Percentiles rank a stretch among this genome's conserved stretches.
Conservation (phyloP, 306 rosid species). For the Sechiopsis laciniata region DNA sequence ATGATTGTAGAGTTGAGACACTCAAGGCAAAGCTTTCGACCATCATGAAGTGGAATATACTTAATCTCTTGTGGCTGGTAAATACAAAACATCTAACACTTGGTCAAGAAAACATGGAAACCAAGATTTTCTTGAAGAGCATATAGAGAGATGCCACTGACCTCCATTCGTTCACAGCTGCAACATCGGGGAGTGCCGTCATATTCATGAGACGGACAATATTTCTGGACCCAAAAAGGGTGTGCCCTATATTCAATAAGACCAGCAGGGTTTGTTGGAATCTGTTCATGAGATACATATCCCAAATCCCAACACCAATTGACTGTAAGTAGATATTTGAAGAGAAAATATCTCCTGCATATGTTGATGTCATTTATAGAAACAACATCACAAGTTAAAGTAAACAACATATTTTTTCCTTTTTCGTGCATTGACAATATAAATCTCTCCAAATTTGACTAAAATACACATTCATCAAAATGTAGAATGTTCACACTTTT, state of each 20-base stretch:
- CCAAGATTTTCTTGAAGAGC: too few species aligned
- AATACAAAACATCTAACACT: too few species aligned
- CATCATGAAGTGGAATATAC: too few species aligned
- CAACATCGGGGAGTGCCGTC: too few species aligned
- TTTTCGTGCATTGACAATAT: background rate
- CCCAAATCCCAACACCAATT: constrained; percentile 45
- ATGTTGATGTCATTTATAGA: constrained; percentile 4
- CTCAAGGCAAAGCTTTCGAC: too few species aligned
- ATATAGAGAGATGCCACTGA: too few species aligned
- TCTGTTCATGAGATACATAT: constrained; percentile 71
- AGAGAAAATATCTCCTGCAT: constrained; percentile 1
- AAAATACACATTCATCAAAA: background rate
- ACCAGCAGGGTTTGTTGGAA: constrained; percentile 99
- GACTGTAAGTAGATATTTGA: constrained; percentile 34
- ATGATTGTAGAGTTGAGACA: too few species aligned
- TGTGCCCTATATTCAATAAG: constrained; percentile 99
- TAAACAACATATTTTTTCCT: background rate
- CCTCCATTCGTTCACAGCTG: too few species aligned
- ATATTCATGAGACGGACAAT: too few species aligned
- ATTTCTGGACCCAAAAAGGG: constrained; percentile 30
- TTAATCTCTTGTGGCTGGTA: too few species aligned
- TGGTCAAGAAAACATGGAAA: too few species aligned
- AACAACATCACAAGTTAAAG: background rate
- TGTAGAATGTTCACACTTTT: constrained; percentile 2
- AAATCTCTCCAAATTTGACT: constrained; percentile 8